phyloP scores from a whole-genome alignment of 2,329 filamentous ascomycete genomes.

The Chaetomium olivaceum region DNA sequence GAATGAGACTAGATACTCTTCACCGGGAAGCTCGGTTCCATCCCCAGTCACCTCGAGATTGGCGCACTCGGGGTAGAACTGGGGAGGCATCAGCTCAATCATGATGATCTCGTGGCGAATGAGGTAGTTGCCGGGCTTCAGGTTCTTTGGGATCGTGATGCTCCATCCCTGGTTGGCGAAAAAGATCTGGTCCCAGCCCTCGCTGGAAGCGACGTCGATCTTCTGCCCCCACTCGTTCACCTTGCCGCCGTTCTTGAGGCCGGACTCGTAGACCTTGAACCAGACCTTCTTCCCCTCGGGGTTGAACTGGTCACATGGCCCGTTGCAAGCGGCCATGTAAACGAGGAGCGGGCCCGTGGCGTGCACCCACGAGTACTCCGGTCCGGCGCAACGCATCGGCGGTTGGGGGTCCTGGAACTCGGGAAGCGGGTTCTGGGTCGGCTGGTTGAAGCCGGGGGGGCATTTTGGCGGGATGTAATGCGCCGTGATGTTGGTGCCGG shows the following conservation, averaged over 20 bases:
- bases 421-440: background rate
- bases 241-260: background rate
- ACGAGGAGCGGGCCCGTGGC: constrained; percentile 37
- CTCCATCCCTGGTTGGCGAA: constrained; percentile 38
- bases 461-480: constrained; percentile 6
- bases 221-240: background rate
- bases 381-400: background rate
- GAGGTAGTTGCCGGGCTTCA: constrained; percentile 53
- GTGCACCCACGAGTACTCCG: constrained; percentile 12
- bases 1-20: constrained; percentile 13
- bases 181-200: background rate
- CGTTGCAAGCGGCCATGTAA: constrained; percentile 40
- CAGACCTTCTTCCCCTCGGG: background rate
- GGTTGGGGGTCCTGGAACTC: background rate
- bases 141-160: constrained; percentile 47
- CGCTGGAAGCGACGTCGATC: background rate
- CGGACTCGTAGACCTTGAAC: constrained; percentile 11
- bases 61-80: constrained; percentile 16
- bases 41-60: constrained; percentile 10
- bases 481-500: constrained; percentile 12
- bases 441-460: constrained; percentile 6
- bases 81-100: constrained; percentile 12
- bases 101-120: constrained; percentile 53
- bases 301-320: constrained; percentile 31
- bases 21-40: background rate